Evolutionary conservation across 2,329 filamentous ascomycete genomes (phyloP), one percentile per base, ranked within the genome.

Genomic region (Paraconiothyrium sp.): DNA sequence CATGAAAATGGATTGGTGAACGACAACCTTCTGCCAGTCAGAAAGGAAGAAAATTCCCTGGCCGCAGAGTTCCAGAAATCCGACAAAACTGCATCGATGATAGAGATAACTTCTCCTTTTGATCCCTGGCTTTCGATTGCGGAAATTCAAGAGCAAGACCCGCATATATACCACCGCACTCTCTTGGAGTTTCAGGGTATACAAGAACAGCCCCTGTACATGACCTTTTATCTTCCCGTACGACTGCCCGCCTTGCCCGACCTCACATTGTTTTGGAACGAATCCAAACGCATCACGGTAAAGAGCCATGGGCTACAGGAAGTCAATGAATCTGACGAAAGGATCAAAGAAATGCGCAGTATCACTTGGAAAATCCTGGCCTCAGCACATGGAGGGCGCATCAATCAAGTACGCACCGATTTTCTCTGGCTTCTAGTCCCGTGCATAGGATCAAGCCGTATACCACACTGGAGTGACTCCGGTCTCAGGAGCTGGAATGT

Each of bases 1-100:
- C 89, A 94, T 72, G 69, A 86, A 8, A 89, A 86, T 30, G 90
- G 90, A 0, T 81, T 97, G 5, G 78, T 98, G 1, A 93, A 92
- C 63, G 87, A 96, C 14, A 84, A 97, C 68, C 79, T 97, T 0
- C 82, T 97, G 44, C 94, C 94, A 79, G 9, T 79, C 84, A 60
- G 70, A 58, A 66, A 65, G 51, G 71, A 75, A 32, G 51, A 54
- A 6, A 61, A 70, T n/a, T 61, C 65, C 22, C 30, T 68, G 10
- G 63, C 46, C 27, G 48, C 61, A n/a, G 66, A 76, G n/a, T 69
- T 70, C 20, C 62, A 74, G 13, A 66, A 68, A 11, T 63, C 70
- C 0, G 71, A 77, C 34, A 57, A 71, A 8, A 71, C 62, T 27
- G 69, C 76, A 7, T 69, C 74, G 5, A 49, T 77, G 20, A 63